phyloP scores from a whole-genome alignment of 805 yeast genomes.

The Spathaspora gorwiae region DNA sequence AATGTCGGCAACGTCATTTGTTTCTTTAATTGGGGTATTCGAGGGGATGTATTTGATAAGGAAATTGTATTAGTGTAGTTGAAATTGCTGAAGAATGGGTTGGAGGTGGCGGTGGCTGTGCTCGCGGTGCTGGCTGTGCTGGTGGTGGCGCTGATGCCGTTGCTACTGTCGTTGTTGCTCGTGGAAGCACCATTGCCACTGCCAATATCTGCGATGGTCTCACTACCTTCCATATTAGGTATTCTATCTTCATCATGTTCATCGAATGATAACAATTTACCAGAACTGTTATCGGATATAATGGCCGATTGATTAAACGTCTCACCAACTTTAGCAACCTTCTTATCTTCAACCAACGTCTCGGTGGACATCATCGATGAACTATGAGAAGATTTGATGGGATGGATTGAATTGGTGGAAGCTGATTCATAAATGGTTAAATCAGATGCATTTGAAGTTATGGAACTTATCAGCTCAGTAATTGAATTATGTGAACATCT shows the following conservation, averaged over 20 bases:
- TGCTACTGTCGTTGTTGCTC: constrained; percentile 18
- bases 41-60: neutral
- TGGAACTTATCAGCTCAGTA: constrained; percentile 23
- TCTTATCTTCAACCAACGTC: constrained; percentile 25
- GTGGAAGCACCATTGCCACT: too few species aligned
- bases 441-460: constrained; percentile 25
- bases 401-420: neutral
- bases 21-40: constrained; percentile 10
- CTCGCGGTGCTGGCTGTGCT: neutral
- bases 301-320: constrained; percentile 4
- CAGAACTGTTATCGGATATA: constrained; percentile 6
- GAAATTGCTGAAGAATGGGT: neutral
- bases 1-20: constrained; percentile 19
- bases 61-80: neutral
- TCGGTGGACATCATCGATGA: constrained; percentile 22
- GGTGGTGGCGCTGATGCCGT: constrained; percentile 12
- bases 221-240: neutral
- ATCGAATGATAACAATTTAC: constrained; percentile 3
- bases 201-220: too few species aligned
- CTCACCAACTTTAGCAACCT: neutral
- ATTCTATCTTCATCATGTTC: constrained; percentile 7
- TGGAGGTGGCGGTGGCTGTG: too few species aligned
- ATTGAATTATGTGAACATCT: neutral
- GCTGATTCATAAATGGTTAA: constrained; percentile 11
- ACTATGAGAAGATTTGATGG: neutral